Conservation (phyloP, 345 rosid species). For the Populus simonii region DNA sequence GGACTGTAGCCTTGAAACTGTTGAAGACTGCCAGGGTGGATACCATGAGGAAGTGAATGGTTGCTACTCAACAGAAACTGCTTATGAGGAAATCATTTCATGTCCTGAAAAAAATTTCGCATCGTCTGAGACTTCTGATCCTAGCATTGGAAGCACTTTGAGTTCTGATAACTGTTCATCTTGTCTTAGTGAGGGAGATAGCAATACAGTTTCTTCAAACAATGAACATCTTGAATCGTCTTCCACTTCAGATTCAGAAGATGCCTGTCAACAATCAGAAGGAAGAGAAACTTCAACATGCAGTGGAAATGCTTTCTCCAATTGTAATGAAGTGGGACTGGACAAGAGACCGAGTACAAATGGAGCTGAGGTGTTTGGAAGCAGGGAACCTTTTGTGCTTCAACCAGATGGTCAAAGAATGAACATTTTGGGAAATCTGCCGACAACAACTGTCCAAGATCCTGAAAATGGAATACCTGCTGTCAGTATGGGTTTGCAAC, state of each 20-base stretch:
- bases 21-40: constrained; percentile 40
- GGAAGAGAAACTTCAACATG: constrained; percentile 45
- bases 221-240: constrained; percentile 67
- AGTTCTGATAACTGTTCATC: constrained; percentile 87
- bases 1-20: constrained; percentile 18
- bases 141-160: constrained; percentile 48
- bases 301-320: constrained; percentile 38
- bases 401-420: constrained; percentile 31
- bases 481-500: constrained; percentile 42
- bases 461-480: constrained; percentile 37
- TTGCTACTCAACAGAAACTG: constrained; percentile 34
- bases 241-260: constrained; percentile 84
- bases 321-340: constrained; percentile 31
- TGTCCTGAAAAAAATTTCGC: constrained; percentile 26
- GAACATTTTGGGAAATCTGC: constrained; percentile 34
- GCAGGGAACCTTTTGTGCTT: constrained; percentile 28
- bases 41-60: constrained; percentile 30
- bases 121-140: constrained; percentile 38
- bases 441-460: constrained; percentile 30
- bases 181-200: constrained; percentile 83
- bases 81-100: constrained; percentile 31
- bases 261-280: constrained; percentile 61
- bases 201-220: constrained; percentile 64
- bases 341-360: constrained; percentile 31
- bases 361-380: constrained; percentile 35